phyloP scores from a whole-genome alignment of 495 filamentous ascomycete genomes.

The Aspergillus saccharolyticus region DNA sequence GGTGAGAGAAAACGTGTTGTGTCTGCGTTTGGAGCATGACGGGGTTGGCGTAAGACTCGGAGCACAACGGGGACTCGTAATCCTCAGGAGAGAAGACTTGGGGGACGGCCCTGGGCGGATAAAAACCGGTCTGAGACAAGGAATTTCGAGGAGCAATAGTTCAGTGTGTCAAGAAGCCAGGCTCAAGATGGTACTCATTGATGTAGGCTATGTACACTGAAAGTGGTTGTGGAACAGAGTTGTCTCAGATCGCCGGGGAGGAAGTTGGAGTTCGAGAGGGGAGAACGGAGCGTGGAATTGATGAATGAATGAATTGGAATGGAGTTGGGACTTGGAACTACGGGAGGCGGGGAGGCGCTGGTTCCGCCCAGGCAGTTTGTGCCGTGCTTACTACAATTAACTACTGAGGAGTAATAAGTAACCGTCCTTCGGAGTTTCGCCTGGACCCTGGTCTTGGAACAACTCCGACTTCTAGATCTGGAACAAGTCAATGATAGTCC shows the following conservation, averaged over 20 bases:
- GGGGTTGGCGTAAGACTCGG: conserved; percentile 27
- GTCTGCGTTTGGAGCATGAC: conserved; percentile 49
- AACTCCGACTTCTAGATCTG: neutral
- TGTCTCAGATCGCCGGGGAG: neutral
- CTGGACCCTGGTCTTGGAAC: neutral
- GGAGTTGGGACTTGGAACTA: conserved; percentile 17
- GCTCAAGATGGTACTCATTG: conserved; percentile 20
- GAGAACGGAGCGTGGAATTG: conserved; percentile 9
- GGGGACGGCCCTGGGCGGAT: conserved; percentile 16
- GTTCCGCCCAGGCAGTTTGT: conserved; percentile 18
- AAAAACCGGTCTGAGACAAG: conserved; percentile 10
- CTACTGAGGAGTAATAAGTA: neutral
- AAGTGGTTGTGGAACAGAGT: neutral
- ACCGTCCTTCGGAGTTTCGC: neutral
- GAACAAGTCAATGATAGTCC: neutral
- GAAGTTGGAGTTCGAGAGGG: neutral
- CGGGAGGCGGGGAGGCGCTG: conserved; percentile 28
- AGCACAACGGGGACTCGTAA: conserved; percentile 30
- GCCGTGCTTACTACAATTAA: neutral
- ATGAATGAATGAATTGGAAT: conserved; percentile 12
- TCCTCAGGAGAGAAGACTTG: conserved; percentile 26
- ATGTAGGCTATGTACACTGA: conserved; percentile 7
- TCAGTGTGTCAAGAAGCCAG: conserved; percentile 22
- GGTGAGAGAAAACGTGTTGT: conserved; percentile 66
- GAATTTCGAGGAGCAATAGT: conserved; percentile 10